Evolutionary conservation across 192 early-diverging fungal species (phyloP).

Genomic region (Coemansia sp.): DNA sequence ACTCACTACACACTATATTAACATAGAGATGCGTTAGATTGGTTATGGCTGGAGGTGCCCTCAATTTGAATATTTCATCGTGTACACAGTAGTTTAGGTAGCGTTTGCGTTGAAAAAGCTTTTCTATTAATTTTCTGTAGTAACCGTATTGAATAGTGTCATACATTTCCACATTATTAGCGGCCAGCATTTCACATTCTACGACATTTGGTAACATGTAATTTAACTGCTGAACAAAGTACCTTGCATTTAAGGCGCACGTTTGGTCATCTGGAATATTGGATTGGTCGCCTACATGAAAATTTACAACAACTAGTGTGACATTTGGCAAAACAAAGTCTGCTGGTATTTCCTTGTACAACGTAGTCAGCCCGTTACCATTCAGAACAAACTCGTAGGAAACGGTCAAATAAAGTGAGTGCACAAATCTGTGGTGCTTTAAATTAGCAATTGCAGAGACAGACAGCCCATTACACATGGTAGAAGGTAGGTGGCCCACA

Average conservation of each 20-base stretch:
- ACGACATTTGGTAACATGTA: neutral
- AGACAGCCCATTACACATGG: too few relatives aligned
- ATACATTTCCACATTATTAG: neutral
- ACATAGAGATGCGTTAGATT: neutral
- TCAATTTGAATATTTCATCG: neutral
- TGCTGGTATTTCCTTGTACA: too few relatives aligned
- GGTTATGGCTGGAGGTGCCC: neutral
- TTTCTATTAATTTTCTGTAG: neutral
- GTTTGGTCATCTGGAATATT: neutral
- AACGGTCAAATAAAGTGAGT: too few relatives aligned
- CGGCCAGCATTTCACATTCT: neutral
- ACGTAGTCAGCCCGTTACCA: too few relatives aligned
- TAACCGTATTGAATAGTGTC: neutral
- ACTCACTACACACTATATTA: neutral
- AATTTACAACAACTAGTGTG: neutral
- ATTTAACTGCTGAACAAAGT: neutral
- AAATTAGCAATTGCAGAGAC: too few relatives aligned
- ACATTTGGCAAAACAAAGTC: neutral
- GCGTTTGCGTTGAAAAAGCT: neutral
- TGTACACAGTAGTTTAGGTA: neutral
- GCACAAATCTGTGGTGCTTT: too few relatives aligned
- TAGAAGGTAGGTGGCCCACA: too few relatives aligned
- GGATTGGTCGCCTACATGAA: neutral
- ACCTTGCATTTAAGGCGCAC: neutral
- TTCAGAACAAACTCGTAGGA: too few relatives aligned